A percentile compares a stretch with the other conserved stretches of the same genome.
phyloP scores from a whole-genome alignment of 441 rosid genomes.

The Gossypium gossypioides region DNA sequence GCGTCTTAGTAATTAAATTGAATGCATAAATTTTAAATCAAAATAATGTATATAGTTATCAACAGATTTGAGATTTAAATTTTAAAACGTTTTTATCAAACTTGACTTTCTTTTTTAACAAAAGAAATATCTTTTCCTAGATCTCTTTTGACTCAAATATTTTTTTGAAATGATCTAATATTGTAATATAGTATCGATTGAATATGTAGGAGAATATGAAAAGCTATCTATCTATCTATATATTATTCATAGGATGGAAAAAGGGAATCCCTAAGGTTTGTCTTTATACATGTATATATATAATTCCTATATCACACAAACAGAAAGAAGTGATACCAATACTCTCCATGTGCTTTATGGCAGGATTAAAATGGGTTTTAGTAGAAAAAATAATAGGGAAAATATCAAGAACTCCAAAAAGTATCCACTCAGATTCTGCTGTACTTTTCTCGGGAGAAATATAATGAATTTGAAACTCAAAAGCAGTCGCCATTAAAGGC shows the following conservation, averaged over 20 bases:
- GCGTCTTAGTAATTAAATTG: too few species aligned
- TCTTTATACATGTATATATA: neutral
- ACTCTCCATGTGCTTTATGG: neutral
- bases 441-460: neutral
- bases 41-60: too few species aligned
- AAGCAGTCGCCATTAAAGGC: neutral
- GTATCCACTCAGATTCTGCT: neutral
- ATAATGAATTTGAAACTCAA: neutral
- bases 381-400: neutral
- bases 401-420: neutral
- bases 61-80: too few species aligned
- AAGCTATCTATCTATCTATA: too few species aligned
- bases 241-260: neutral
- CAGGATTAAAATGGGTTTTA: neutral
- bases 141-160: too few species aligned
- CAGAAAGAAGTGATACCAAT: neutral
- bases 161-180: too few species aligned
- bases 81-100: too few species aligned
- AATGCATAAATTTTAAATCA: too few species aligned
- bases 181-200: too few species aligned
- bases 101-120: too few species aligned
- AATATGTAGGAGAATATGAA: too few species aligned
- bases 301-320: neutral
- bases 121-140: too few species aligned
- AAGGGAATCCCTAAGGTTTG: neutral